Base-by-base conservation (phyloP, 352 stramenopile genomes). In the Globisporangium iwayamae region DNA sequence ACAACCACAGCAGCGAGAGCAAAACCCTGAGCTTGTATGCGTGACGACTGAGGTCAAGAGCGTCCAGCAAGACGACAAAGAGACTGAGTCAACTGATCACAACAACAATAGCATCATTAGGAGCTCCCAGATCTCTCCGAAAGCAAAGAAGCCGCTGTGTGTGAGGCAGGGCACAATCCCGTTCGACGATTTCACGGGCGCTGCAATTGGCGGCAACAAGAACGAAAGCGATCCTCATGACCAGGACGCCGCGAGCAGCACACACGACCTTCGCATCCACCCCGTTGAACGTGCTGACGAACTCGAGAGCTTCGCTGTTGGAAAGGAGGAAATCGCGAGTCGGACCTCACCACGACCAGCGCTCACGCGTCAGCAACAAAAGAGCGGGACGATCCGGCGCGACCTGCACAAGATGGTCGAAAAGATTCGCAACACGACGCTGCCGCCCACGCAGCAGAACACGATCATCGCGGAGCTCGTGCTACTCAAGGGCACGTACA, bases 401-500 rank as follows among this genome's bases (percentile, higher is more conserved):
- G 76, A 70, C 39, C 65, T 78, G 13, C 57, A 68, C 22, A 67
- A 65, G 7, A 78, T 82, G 36, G 38, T 82, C 16, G 71, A 65
- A 30, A 83, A 78, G 55, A 71, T 83, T 41, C 83, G 81, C n/a
- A 74, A 78, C 64, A 81, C 83, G 1, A 69, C 80, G 3, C 58
- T 72, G 25, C 54, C 76, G 28, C 69, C 67, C 9, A 57, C 78
- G 0, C 71, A 76, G 2, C 85, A 81, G 53, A 71, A 67, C 30
- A 90, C 74, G 28, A 71, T 90, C 25, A 62, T 76, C 18, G 76
- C 72, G 2, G 83, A 92, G 57, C 74, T 74, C 5, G 56, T 77
- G 16, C 70, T 90, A 68, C 67, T 93, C 46, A 85, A 84, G 36
- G 84, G 82, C 41, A 89, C 73, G n/a, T 87, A 88, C 46, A 61